Base-by-base conservation (phyloP, 495 filamentous ascomycete genomes). In the Penicillium turbatum region DNA sequence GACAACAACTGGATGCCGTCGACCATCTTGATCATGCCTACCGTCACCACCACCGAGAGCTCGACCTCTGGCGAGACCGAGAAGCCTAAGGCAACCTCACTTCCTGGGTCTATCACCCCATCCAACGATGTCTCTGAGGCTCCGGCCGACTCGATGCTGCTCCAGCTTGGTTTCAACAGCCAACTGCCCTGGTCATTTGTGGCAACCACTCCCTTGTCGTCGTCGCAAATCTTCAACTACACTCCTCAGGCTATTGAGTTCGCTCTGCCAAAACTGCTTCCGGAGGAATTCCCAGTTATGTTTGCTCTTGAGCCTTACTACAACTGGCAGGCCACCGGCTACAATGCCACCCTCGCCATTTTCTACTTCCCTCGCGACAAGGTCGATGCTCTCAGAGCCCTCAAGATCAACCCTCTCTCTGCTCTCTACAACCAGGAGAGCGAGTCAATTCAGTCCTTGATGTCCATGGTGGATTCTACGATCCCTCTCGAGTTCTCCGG, bases 141-240 rank as follows among this genome's bases (percentile, higher is more conserved):
- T 36, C 89, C 92, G 2, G 63, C 71, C 2, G 87, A 87, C 59
- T 82, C 80, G 1, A 77, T 78, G 16, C 65, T 90, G 57, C 84
- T 96, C 55, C 90, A 96, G 61, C 76, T 98, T 52, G 95, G 89
- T 11, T 96, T 97, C 78, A 72, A 81, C 24, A 84, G 83, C 60
- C 74, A 78, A 5, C 80, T 95, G 54, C 91, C 95, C 64, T 98
- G 93, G 68, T 69, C 73, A 6, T 95, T 92, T 63, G 88, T 98
- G 27, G 87, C 86, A 19, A 72, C 70, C 2, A 82, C 83, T 31
- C 67, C 79, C 12, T 73, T 86, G 55, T 86, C 90, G 19, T 86
- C 88, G 9, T 82, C 83, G 21, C 95, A 97, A 71, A 90, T 98
- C 63, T 97, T 97, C 78, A 61, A 82, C 30, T 88, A 82, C 54